phyloP scores from a whole-genome alignment of 345 rosid species.

The Citrus inodora region DNA sequence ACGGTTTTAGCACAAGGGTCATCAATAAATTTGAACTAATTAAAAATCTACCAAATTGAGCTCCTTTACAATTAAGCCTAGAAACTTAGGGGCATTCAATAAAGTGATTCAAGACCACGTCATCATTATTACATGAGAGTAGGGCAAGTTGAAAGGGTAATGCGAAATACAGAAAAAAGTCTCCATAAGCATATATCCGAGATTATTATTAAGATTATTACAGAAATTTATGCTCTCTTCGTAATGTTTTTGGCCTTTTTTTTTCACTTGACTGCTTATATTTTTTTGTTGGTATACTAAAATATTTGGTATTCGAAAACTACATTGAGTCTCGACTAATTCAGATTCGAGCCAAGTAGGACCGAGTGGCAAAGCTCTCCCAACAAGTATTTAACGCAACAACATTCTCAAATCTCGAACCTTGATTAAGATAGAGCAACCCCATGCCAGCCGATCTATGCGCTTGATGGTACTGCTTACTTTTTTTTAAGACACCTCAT shows the following conservation, averaged over 20 bases:
- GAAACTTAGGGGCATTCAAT: not conserved
- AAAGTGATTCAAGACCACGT: not conserved
- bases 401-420: fast-evolving
- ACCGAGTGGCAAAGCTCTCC: too few species aligned
- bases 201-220: not conserved
- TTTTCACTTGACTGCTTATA: too few species aligned
- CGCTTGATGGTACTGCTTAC: too few species aligned
- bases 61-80: constrained; percentile 4
- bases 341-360: too few species aligned
- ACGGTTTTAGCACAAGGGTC: not conserved
- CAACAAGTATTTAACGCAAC: too few species aligned
- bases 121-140: not conserved
- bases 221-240: too few species aligned
- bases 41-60: not conserved
- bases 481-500: too few species aligned
- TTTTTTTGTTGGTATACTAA: too few species aligned
- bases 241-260: too few species aligned
- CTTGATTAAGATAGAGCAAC: too few species aligned
- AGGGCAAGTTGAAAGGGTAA: not conserved
- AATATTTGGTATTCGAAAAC: too few species aligned
- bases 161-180: not conserved
- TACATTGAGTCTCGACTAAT: too few species aligned
- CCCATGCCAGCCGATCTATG: fast-evolving
- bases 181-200: not conserved
- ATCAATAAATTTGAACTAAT: constrained; percentile 2